Evolutionary conservation across 176 grass and related monocot genomes (phyloP), one percentile per base, ranked within the genome.

Genomic region (Areca catechu): DNA sequence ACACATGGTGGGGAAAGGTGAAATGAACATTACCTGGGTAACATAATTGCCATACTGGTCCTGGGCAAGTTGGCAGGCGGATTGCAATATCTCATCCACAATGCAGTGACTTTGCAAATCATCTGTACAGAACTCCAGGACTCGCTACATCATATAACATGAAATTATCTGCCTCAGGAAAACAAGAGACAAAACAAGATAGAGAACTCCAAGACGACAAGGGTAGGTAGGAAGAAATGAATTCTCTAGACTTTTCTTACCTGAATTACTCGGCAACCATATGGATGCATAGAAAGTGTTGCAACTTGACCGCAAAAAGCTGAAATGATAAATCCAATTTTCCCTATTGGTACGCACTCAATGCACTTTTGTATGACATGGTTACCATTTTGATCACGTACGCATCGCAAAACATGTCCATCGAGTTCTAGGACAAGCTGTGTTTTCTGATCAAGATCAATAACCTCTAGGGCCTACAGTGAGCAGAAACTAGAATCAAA

Each of bases 41-140:
- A 98, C 94, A 76, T 98, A 98, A 74, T 98, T 98, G n/a, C 94
- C 94, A 62, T 93, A 98, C 81, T 98, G 94, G 58, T 98, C 94
- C 67, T 98, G 84, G 15, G 88, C 88, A 3, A 98, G 94, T 21
- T 63, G 78, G 76, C 94, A 98, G 30, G 76, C 87, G 0, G 88
- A 98, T 56, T 92, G 73, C 67, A 98, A 75, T 71, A 98, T 92
- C 68, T 98, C 94, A 80, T 98, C 88, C 53, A 98, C 89, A 72
- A 98, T 86, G 70, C 87, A 86, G 55, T 86, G 88, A n/a, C 94
- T 78, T 72, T 83, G 87, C 68, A 78, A 79, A 59, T 89, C 68
- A 58, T 82, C 76, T 52, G 76, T 78, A 23, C 94, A 92, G 48
- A 89, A 81, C 70, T 98, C 94, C 94, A 98, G 71, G 48, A 98